These are phyloP conservation scores for Candida oleophila DNA, from an alignment of 805 yeast genomes.

Conservation along the genomic window DNA sequence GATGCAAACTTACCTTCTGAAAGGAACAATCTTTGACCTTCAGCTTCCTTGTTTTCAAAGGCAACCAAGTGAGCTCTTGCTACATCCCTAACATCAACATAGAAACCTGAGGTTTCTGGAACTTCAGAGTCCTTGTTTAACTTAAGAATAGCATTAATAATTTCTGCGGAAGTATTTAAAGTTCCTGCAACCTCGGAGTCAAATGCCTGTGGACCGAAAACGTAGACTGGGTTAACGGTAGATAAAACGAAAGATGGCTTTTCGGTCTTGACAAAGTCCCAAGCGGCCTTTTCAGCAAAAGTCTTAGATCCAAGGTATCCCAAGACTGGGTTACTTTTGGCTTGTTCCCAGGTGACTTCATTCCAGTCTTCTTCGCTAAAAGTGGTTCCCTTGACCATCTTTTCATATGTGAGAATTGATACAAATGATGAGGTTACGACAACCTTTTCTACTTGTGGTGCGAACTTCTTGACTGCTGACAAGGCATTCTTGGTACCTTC, in stretches of 20 bases:
- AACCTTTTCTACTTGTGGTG: conserved; percentile 21
- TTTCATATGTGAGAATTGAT: conserved; percentile 12
- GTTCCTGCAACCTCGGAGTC: conserved; percentile 10
- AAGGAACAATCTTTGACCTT: conserved; percentile 30
- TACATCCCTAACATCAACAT: conserved; percentile 31
- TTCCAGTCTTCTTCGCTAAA: conserved; percentile 53
- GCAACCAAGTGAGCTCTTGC: conserved; percentile 34
- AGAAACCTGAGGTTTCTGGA: conserved; percentile 25
- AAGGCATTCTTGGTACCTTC: conserved; percentile 55
- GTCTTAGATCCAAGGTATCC: conserved; percentile 64
- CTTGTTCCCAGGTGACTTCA: conserved; percentile 49
- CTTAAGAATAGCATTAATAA: conserved; percentile 18
- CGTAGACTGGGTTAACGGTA: conserved; percentile 22
- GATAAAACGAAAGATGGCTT: conserved; percentile 42
- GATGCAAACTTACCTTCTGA: conserved; percentile 14
- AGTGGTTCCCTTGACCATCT: conserved; percentile 24
- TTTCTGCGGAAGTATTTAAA: conserved; percentile 27
- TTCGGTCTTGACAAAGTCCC: conserved; percentile 46
- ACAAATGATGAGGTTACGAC: conserved; percentile 4
- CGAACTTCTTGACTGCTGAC: conserved; percentile 44
- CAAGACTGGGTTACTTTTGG: conserved; percentile 32
- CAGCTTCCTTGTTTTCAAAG: conserved; percentile 25
- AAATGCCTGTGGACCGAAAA: conserved; percentile 25
- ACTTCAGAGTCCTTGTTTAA: conserved; percentile 16
- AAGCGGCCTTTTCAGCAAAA: conserved; percentile 60